Evolutionary conservation across 2,329 filamentous ascomycete species (phyloP), one percentile per base, ranked within the genome.

Genomic region (Sporothrix luriei): DNA sequence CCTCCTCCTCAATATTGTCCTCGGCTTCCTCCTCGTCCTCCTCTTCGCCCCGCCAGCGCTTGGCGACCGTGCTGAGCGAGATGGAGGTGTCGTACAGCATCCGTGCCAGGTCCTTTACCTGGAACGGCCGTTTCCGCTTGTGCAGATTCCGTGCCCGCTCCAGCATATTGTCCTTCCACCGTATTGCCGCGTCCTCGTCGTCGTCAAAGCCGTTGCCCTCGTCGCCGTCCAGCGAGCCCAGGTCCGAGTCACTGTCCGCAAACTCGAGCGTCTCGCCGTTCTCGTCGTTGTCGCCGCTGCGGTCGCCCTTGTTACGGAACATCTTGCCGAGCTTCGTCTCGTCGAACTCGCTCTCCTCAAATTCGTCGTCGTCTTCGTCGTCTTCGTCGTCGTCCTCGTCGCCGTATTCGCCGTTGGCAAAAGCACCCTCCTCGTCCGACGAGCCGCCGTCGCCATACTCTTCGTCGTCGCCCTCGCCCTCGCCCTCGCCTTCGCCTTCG

Each of bases 201-300:
- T 87, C 86, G n/a, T 87, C 84, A 0, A 82, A 79, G 4, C 80
- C 82, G 0, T 82, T 81, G 54, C 87, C 86, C n/a, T 87, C 84
- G 0, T 82, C 80, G 5, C 80, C 82, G 2, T 92, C 97, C 73
- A 97, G 80, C 3, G 94, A 97, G 7, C 95, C 95, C 4, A 99
- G 84, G 77, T 99, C 96, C 0, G 95, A 99, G 78, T 99, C 96
- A 76, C 93, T 97, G 76, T 99, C 95, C 16, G 95, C 95, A 81
- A 97, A 99, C 1, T 89, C 92, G 70, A 98, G 76, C 68, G 97
- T 92, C 43, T 89, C 91, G 29, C 88, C 87, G 33, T 97, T 92
- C 40, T 88, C 91, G 33, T 88, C 87, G 29, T 88, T 87, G 13
- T 82, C 83, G 26, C 77, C 71, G 49, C 85, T 82, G 67, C 83